A percentile compares a stretch with the other conserved stretches of the same genome.
These are phyloP conservation scores for Fraxinus quadrangulata DNA, from an alignment of 257 asterid genomes.

Conservation along the genomic window DNA sequence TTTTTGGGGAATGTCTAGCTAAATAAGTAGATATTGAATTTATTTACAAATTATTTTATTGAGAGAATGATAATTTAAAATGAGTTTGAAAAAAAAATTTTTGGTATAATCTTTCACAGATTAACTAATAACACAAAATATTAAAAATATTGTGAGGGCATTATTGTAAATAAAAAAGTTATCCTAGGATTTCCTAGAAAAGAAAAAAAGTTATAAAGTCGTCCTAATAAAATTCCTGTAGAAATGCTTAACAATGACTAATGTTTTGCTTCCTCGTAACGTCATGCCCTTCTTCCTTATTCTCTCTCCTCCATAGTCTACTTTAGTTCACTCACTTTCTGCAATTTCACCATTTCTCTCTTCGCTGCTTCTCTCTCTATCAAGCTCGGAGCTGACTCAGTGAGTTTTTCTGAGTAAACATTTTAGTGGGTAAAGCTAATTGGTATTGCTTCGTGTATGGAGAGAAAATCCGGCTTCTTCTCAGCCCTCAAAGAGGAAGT, in stretches of 20 bases:
- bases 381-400: not conserved
- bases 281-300: constrained; percentile 28
- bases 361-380: constrained; percentile 1
- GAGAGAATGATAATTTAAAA: no score
- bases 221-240: constrained; percentile 7
- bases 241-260: constrained; percentile 24
- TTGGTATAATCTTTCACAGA: no score
- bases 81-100: no score
- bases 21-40: no score
- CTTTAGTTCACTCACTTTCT: not conserved
- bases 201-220: not conserved
- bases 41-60: no score
- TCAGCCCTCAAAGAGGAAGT: constrained; percentile 70
- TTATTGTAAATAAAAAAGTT: not conserved
- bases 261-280: constrained; percentile 40
- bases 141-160: not conserved
- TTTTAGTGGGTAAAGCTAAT: not conserved
- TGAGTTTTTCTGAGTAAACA: not conserved
- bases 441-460: constrained; percentile 44
- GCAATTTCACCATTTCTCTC: not conserved
- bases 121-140: no score
- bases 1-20: no score
- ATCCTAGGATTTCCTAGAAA: not conserved
- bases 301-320: constrained; percentile 5
- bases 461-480: constrained; percentile 65